Evolutionary conservation across 2,329 filamentous ascomycete species (phyloP).

Genomic region (Aspergillus uvarum): DNA sequence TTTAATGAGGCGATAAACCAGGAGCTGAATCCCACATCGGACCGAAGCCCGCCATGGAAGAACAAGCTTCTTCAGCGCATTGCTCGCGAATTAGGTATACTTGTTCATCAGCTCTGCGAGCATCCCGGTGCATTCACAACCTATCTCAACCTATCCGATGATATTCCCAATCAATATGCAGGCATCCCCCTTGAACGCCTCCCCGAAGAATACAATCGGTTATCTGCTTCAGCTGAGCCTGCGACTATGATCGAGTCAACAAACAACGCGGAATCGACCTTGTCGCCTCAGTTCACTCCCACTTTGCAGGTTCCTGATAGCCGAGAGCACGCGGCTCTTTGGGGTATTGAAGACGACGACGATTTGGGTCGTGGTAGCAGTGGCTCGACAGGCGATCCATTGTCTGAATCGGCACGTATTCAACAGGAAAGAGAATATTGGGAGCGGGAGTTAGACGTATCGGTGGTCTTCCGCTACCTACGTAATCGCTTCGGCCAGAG

Average conservation of each 20-base stretch:
- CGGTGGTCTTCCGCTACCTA: constrained; percentile 87
- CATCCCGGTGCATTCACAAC: constrained; percentile 88
- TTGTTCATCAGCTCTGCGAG: constrained; percentile 80
- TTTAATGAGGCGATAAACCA: constrained; percentile 36
- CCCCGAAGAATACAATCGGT: constrained; percentile 25
- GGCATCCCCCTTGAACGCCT: constrained; percentile 60
- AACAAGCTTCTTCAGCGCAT: constrained; percentile 77
- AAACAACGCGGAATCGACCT: constrained; percentile 29
- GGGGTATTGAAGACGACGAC: constrained; percentile 66
- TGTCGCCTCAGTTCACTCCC: constrained; percentile 51
- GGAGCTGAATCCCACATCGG: constrained; percentile 27
- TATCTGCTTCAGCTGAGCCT: constrained; percentile 17
- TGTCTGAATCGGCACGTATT: constrained; percentile 41
- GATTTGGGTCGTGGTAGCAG: constrained; percentile 14
- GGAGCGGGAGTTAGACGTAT: constrained; percentile 88
- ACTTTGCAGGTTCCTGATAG: constrained; percentile 45
- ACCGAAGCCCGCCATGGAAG: constrained; percentile 47
- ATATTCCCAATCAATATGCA: constrained; percentile 68
- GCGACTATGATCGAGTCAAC: constrained; percentile 21
- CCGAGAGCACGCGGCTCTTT: constrained; percentile 57
- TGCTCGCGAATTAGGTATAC: constrained; percentile 77
- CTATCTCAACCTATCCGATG: constrained; percentile 66
- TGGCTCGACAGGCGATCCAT: constrained; percentile 18
- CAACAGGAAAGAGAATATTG: constrained; percentile 73
- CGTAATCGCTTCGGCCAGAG: constrained; percentile 67